Evolutionary conservation across 768 basidiomycete species (phyloP), one percentile per base, ranked within the genome.

Genomic region (Sporobolomyces pararoseus): DNA sequence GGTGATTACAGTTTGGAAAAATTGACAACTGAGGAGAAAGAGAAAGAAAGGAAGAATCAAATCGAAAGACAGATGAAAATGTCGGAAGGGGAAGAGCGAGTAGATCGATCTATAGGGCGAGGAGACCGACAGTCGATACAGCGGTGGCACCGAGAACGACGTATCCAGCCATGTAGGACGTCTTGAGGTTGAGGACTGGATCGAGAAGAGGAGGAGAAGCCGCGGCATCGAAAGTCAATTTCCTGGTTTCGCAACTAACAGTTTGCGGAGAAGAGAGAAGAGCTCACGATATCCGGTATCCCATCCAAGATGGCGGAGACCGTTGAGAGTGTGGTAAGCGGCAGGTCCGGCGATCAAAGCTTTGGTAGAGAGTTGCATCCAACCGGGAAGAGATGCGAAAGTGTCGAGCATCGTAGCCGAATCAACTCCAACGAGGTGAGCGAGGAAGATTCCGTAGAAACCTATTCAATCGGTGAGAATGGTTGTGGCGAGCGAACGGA

Each of bases 241-340:
- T 23, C 46, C 21, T 23, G 10, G 6, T 17, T 42, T 6, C 10
- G 46, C 14, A 47, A 14, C 12, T 23, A 6, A 23, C 46, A 14
- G 14, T 42, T 42, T 9, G 17, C 10, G 39, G 46, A 13, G 46
- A 47, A 17, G 46, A 23, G 46, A 12, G 46, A 47, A 23, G 46
- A 23, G 86, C 93, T 75, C 76, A 97, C 95, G 88, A 83, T 88
- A 89, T 67, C 87, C 87, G 78, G 85, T 80, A 81, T 97, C 95
- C 95, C 95, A 98, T 39, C 81, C 79, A 76, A 98, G 81, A 83
- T 98, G 95, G 49, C 95, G 85, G 69, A 97, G 70, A 5, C 95
- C 95, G 80, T 97, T 97, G 80, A 86, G 83, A 12, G 86, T 85
- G 81, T 98, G 95, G 85, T 88, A 97, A 21, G 90, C 85, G 79